A percentile compares a stretch with the other conserved stretches of the same genome.
Evolutionary conservation across 306 rosid genomes (phyloP).

Genomic region (Dalbergia cultrata): DNA sequence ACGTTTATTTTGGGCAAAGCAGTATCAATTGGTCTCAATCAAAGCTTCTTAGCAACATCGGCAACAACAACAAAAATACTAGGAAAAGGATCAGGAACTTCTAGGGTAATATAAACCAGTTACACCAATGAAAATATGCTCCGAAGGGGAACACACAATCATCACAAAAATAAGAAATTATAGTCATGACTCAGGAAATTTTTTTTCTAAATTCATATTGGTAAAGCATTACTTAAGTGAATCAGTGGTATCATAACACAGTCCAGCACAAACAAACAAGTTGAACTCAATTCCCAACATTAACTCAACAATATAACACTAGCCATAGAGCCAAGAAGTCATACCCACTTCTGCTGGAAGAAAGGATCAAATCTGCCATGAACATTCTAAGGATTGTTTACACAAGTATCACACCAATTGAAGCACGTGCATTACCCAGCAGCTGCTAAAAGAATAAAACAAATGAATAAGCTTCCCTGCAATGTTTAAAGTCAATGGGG

Average conservation of each 20-base stretch:
- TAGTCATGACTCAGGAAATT: neutral
- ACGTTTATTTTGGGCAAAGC: constrained; percentile 7
- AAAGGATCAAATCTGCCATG: constrained; percentile 17
- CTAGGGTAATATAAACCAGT: constrained; percentile 1
- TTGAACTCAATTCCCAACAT: neutral
- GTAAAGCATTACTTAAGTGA: neutral
- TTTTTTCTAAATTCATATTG: neutral
- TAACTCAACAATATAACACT: constrained; percentile 2
- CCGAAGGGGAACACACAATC: neutral
- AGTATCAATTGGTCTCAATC: neutral
- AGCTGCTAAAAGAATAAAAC: constrained; percentile 19
- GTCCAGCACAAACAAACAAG: constrained; percentile 21
- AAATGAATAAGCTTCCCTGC: constrained; percentile 1
- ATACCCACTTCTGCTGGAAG: constrained; percentile 10
- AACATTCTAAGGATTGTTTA: neutral
- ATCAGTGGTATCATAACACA: neutral
- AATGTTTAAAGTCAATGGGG: constrained; percentile 1
- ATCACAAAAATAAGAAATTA: neutral
- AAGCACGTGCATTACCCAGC: constrained; percentile 17
- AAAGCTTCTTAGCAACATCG: neutral
- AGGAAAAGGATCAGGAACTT: constrained; percentile 25
- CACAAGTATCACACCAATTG: constrained; percentile 14
- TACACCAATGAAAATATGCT: constrained; percentile 20
- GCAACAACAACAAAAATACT: neutral
- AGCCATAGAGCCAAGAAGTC: constrained; percentile 1